Evolutionary conservation across 2,329 filamentous ascomycete species (phyloP), one percentile per base, ranked within the genome.

Genomic region (Exophiala mesophila): DNA sequence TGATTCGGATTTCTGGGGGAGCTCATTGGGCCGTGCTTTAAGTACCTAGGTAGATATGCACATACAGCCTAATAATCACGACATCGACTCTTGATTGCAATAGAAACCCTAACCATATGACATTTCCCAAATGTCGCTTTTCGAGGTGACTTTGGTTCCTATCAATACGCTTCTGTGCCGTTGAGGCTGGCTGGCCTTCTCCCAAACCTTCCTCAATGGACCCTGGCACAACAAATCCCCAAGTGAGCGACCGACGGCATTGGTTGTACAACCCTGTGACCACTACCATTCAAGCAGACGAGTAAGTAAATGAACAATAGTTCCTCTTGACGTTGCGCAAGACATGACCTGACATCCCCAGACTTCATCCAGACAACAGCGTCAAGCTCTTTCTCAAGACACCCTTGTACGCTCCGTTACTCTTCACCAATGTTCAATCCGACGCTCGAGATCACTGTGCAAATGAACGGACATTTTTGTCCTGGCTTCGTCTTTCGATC

Each of bases 401-500:
- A 1, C 79, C 79, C 1, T 60, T 78, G 16, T 64, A 77, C 15
- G 75, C 75, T 15, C 70, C 78, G 0, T 66, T 85, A 3, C 66
- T 85, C 24, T 83, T 85, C 61, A 77, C 82, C 45, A 85, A 85
- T 54, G 68, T 68, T 39, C 71, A 78, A 46, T 82, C 77, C 17
- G 81, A 85, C 59, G 80, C 80, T 4, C 68, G 79, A 46, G 79
- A 83, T 54, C 78, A 82, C 62, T 79, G 76, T 54, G 79, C 79
- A 17, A 82, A 81, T 49, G 79, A 83, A 58, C 70, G 79, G 54
- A 83, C 78, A 0, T 96, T 96, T 60, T 81, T 97, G 19, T 92
- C 90, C 2, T 96, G 92, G 76, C 78, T 97, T 15, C 82, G 89
- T 3, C 76, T 97, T 2, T 82, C 85, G 21, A 78, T 95, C 55